Evolutionary conservation across 2,329 filamentous ascomycete genomes (phyloP).

Genomic region (Sporothrix protearum): DNA sequence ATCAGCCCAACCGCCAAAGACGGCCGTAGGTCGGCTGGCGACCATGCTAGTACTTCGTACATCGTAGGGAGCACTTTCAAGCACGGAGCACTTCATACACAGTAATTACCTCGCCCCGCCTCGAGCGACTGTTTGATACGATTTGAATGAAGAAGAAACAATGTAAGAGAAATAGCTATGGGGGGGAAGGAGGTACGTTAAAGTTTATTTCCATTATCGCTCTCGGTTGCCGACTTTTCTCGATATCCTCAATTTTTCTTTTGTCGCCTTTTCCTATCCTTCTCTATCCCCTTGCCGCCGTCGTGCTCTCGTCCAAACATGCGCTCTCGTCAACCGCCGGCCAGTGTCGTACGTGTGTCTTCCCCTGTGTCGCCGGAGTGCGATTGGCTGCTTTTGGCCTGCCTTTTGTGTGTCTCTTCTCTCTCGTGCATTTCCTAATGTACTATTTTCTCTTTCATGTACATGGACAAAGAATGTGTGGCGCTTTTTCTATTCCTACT

Average conservation of each 20-base stretch:
- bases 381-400: conserved; percentile 8
- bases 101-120: too few relatives aligned
- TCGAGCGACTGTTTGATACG: too few relatives aligned
- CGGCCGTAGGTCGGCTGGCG: too few relatives aligned
- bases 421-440: background rate
- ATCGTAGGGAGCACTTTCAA: too few relatives aligned
- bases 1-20: too few relatives aligned
- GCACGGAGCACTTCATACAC: too few relatives aligned
- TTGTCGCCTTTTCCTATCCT: background rate
- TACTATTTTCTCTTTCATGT: background rate
- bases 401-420: background rate
- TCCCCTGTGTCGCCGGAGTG: conserved; percentile 5
- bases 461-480: too few relatives aligned
- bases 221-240: too few relatives aligned
- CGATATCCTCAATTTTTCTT: background rate
- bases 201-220: background rate
- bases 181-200: background rate
- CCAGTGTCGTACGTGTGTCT: conserved; percentile 13
- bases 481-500: background rate
- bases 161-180: too few relatives aligned
- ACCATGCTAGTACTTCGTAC: too few relatives aligned
- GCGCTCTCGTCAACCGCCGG: conserved; percentile 11
- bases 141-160: too few relatives aligned
- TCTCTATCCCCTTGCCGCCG: background rate
- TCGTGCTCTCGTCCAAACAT: background rate